Base-by-base conservation (phyloP, 805 yeast species). In the Grigorovia transvaalensis region DNA sequence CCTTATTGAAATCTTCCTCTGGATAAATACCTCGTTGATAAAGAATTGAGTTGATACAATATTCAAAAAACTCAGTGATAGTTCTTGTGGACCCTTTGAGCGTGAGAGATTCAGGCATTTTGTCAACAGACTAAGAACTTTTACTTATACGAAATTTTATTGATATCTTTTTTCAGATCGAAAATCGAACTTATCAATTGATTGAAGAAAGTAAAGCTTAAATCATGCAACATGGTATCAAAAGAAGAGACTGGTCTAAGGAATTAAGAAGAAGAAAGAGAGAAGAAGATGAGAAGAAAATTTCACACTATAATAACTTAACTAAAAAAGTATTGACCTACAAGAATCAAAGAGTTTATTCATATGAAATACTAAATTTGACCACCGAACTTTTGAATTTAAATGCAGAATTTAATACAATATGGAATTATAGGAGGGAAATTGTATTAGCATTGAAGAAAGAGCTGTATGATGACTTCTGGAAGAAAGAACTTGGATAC, bases 11-110 rank as follows among this genome's bases (percentile, higher is more conserved):
- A 63, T 88, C 96, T 55, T 86, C 95, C 3, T 86, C 75, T 0
- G 96, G 96, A 60, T 90, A 90, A 18, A 90, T 82, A 0, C 95
- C 96, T 50, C 98, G 71, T 65, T 91, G 97, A 65, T 84, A 90
- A 5, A 91, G 75, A 27, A 90, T 86, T 47, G 83, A 80, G 62
- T 88, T 84, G 50, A 90, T 82, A 50, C 91, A 79, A 64, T 81
- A 87, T 59, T 87, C 82, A 60, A 90, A 87, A 68, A 86, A 88
- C 67, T 88, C 96, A 0, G 91, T 78, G 0, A 89, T 88, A 0
- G 80, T 74, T 55, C 81, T 80, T 11, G 95, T 81, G 0, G 95
- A 85, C 12, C 96, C 96, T 59, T 82, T 82, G 45, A 86, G 67
- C 1, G 88, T 54, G 12, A 72, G 65, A 1, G 69, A 52, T 7